Evolutionary conservation across 257 asterid genomes (phyloP), one percentile per base, ranked within the genome.

Genomic region (Catharanthus roseus): DNA sequence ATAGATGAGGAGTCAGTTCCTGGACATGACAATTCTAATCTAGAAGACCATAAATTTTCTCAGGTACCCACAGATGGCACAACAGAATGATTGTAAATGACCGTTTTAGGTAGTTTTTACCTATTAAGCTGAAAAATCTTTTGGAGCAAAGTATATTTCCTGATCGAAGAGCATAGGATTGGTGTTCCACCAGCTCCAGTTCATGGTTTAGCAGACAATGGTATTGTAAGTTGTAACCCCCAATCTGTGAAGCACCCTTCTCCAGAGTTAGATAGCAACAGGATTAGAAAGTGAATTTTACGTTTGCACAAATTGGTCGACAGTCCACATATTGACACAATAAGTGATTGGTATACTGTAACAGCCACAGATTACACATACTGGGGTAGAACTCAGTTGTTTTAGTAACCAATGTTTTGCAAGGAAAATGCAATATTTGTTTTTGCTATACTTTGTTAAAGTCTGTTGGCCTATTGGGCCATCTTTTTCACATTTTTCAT

Each of bases 11-110:
- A 58, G 65, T 67, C 44, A 57, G 29, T 33, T 65, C 55, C 79
- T 51, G 57, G 74, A 78, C 36, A 45, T 74, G 66, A 49, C 55
- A 29, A 4, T 65, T 53, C 73, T 45, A 73, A 44, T 60, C 70
- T 38, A 54, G 72, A 39, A 28, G 34, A 12, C 60, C 63, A 15
- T 39, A 8, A 68, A 58, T 51, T 74, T 64, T 24, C 44, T 55
- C 33, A 65, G 26, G 15, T 24, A 29, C 21, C 36, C 10, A 44
- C 74, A 28, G 26, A 21, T 44, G 67, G 50, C 38, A 36, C 68
- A 21, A 6, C 6, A 47, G 11, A 11, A 42, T 24, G 55, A 6
- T 24, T 11, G 24, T 42, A 42, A 36, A 65, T 26, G 55, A 39
- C 36, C 12, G 5, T 23, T 41, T 56, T 39, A 9, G 56, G 70